Percentiles rank a stretch among this genome's conserved stretches.
Conservation (phyloP, 139 green algal species). For the Coelastrella sp. region DNA sequence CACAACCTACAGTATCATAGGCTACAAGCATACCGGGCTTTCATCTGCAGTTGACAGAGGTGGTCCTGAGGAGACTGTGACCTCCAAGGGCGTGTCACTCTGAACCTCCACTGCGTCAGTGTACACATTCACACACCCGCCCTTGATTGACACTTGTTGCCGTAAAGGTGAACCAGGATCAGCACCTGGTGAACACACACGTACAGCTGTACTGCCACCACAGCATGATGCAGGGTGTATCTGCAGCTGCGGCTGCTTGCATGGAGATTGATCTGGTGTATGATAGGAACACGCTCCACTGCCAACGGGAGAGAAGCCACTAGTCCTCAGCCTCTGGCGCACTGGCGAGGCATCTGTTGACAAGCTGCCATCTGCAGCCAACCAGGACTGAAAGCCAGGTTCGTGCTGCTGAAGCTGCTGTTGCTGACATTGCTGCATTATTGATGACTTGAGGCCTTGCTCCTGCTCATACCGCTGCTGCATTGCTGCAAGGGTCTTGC, state of each 20-base stretch:
- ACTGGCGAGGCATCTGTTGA: neutral
- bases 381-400: neutral
- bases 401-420: neutral
- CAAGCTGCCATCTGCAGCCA: neutral
- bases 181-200: neutral
- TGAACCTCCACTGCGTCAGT: slow-evolving; percentile 21
- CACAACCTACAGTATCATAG: no score
- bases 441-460: neutral
- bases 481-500: slow-evolving; percentile 1
- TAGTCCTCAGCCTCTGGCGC: neutral
- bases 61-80: neutral
- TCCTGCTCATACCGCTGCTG: neutral
- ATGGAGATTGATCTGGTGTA: neutral
- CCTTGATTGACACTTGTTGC: neutral
- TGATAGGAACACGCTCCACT: neutral
- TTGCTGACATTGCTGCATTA: neutral
- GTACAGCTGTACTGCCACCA: neutral
- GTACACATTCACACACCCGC: slow-evolving; percentile 4
- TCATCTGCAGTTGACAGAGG: neutral
- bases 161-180: neutral
- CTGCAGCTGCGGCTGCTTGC: neutral
- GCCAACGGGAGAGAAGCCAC: neutral
- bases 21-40: no score
- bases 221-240: neutral
- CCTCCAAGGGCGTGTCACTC: neutral